Conservation (phyloP, 768 basidiomycete genomes). For the Panellus pusillus region DNA sequence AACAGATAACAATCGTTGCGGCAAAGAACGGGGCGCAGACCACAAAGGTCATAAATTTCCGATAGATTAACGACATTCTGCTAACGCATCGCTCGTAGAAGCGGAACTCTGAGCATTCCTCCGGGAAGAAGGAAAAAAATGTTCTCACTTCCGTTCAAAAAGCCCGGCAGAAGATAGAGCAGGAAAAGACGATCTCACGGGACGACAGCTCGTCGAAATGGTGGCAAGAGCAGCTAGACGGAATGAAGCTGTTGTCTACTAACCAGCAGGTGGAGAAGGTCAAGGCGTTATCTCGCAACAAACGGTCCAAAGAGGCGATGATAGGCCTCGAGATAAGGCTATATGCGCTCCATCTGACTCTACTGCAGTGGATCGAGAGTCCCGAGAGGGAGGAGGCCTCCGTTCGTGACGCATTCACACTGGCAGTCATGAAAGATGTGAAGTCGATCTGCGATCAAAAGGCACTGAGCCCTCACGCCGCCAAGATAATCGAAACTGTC, state of each 20-base stretch:
- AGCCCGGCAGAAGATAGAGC: slow-evolving; percentile 45
- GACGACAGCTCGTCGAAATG: slow-evolving; percentile 44
- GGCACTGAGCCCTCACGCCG: slow-evolving; percentile 35
- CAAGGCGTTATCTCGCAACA: slow-evolving; percentile 45
- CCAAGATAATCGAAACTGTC: slow-evolving; percentile 38
- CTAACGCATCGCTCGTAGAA: background rate
- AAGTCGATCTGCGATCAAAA: slow-evolving; percentile 42
- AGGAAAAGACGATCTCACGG: slow-evolving; percentile 43
- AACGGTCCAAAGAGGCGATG: slow-evolving; percentile 39
- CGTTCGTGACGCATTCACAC: slow-evolving; percentile 45
- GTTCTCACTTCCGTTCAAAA: slow-evolving; percentile 28
- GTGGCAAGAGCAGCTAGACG: slow-evolving; percentile 52
- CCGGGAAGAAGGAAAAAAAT: slow-evolving; percentile 8
- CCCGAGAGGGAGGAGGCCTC: slow-evolving; percentile 33
- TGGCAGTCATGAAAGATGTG: slow-evolving; percentile 48
- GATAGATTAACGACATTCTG: background rate
- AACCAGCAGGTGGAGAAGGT: slow-evolving; percentile 34
- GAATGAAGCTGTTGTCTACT: slow-evolving; percentile 34
- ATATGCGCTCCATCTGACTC: slow-evolving; percentile 52
- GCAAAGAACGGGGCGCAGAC: slow-evolving; percentile 13
- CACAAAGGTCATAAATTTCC: slow-evolving; percentile 12
- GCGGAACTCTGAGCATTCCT: background rate
- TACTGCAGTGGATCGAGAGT: slow-evolving; percentile 54
- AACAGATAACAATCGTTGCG: slow-evolving; percentile 52
- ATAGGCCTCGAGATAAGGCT: slow-evolving; percentile 53